Base-by-base conservation (phyloP, 2,329 filamentous ascomycete genomes). In the Thielaviopsis ethacetica region DNA sequence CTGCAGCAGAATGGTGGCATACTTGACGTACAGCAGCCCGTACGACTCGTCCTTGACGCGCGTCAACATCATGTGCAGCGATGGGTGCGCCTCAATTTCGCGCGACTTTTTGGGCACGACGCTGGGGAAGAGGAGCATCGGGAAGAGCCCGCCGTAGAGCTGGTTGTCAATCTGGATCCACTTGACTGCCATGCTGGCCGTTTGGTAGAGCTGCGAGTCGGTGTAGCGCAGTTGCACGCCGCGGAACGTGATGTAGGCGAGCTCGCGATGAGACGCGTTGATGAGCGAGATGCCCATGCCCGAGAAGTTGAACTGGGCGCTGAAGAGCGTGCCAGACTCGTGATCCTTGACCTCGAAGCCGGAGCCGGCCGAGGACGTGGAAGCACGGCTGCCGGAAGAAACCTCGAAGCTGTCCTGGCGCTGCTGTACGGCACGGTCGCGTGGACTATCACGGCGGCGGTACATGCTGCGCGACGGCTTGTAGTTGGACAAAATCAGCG, bases 81-180 rank as follows among this genome's bases (percentile, higher is more conserved):
- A 97, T 0, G 93, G 93, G 71, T 97, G 93, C 0, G 91, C 86
- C 63, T 97, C 93, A 68, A 95, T 93, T 70, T 98, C 93, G 67
- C 93, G 91, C 41, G 89, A 90, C 63, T 90, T 93, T 77, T 97
- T 97, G 0, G 93, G 91, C 17, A 98, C 93, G 10, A 98, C 93
- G 71, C 91, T 96, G 5, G 93, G 93, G 69, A 98, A 98, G 60
- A 98, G 77, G 30, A 98, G 83, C 73, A 98, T 95, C 0, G 93
- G 93, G 77, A 98, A 98, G 65, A 98, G 91, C 26, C 94, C 93
- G 27, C 94, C 94, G 67, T 98, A 98, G 15, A 98, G 81, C 70
- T 98, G 93, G 66, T 98, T 98, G 71, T 98, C 93, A 65, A 98
- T 88, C 71, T 98, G 93, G 27, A 98, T 93, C 94, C 94, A 98